phyloP scores from a whole-genome alignment of 495 filamentous ascomycete species.

The Trichocladium uniseriatum region DNA sequence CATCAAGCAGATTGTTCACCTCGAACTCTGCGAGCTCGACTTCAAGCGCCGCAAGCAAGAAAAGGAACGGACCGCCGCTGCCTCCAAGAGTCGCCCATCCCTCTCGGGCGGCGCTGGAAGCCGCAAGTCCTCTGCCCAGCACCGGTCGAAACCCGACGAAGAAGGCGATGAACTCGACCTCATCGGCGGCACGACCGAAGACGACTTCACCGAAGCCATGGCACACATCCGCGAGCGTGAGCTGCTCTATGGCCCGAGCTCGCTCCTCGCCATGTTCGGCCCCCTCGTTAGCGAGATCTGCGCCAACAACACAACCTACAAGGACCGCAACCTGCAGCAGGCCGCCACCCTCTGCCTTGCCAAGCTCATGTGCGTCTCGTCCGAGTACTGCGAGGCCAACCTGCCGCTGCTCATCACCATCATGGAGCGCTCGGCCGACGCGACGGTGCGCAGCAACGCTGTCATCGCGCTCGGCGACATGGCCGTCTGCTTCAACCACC shows the following conservation, averaged over 20 bases:
- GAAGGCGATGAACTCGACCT: conserved; percentile 83
- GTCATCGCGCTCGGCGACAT: conserved; percentile 97
- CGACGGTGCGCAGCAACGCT: conserved; percentile 86
- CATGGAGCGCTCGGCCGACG: conserved; percentile 83
- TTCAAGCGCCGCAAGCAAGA: conserved; percentile 96
- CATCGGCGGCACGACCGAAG: conserved; percentile 94
- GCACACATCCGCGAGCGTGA: conserved; percentile 89
- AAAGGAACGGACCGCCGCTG: conserved; percentile 64
- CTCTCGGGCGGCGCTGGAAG: conserved; percentile 25
- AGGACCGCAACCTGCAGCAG: conserved; percentile 78
- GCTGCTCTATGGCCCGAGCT: conserved; percentile 77
- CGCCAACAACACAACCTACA: conserved; percentile 83
- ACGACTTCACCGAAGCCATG: conserved; percentile 97
- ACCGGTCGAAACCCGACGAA: conserved; percentile 37
- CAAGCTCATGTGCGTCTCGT: conserved; percentile 94
- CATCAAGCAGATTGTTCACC: conserved; percentile 98
- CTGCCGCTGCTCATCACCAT: conserved; percentile 94
- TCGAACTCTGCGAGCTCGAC: conserved; percentile 94
- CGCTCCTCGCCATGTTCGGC: conserved; percentile 80
- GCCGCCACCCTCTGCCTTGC: conserved; percentile 93
- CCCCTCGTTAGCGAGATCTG: conserved; percentile 88
- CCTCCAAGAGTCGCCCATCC: conserved; percentile 26
- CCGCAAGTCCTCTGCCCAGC: conserved; percentile 24
- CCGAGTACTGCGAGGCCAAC: conserved; percentile 91
- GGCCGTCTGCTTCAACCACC: conserved; percentile 98